A percentile compares a stretch with the other conserved stretches of the same genome.
Evolutionary conservation across 2,329 filamentous ascomycete genomes (phyloP).

Genomic region (Zymoseptoria crescenta): DNA sequence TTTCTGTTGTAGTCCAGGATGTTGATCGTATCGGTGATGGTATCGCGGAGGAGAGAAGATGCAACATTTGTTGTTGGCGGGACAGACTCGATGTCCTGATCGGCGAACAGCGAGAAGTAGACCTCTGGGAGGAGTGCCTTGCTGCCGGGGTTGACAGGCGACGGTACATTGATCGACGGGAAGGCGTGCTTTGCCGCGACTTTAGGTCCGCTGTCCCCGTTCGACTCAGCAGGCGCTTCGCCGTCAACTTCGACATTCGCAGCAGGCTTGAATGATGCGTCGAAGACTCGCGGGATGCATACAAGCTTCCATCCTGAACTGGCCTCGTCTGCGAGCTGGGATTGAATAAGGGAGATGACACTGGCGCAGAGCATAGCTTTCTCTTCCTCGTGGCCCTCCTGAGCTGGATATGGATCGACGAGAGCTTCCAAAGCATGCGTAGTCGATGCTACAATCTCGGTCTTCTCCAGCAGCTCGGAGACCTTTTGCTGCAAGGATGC

Average conservation of each 20-base stretch:
- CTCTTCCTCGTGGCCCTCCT: constrained; percentile 49
- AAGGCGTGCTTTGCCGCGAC: constrained; percentile 59
- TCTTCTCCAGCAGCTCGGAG: constrained; percentile 77
- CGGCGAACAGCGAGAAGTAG: constrained; percentile 84
- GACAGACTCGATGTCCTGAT: constrained; percentile 78
- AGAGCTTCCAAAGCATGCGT: constrained; percentile 76
- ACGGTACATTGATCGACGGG: constrained; percentile 67
- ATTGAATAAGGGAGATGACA: constrained; percentile 73
- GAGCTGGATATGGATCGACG: constrained; percentile 68
- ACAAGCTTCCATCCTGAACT: constrained; percentile 65
- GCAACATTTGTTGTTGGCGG: constrained; percentile 69
- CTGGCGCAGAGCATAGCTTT: constrained; percentile 60
- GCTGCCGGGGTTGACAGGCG: constrained; percentile 64
- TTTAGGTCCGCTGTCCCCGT: constrained; percentile 51
- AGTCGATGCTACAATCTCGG: constrained; percentile 85
- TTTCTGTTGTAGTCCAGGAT: constrained; percentile 88
- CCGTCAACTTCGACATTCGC: constrained; percentile 21
- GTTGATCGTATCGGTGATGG: constrained; percentile 86
- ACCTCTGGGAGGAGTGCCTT: constrained; percentile 82
- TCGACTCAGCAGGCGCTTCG: constrained; percentile 53
- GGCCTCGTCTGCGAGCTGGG: constrained; percentile 73
- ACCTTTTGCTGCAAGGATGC: constrained; percentile 65
- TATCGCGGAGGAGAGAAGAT: constrained; percentile 75
- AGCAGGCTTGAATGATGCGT: constrained; percentile 21
- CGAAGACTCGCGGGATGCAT: constrained; percentile 53